Evolutionary conservation across 2,329 filamentous ascomycete genomes (phyloP).

Genomic region (Aspergillus awamori): DNA sequence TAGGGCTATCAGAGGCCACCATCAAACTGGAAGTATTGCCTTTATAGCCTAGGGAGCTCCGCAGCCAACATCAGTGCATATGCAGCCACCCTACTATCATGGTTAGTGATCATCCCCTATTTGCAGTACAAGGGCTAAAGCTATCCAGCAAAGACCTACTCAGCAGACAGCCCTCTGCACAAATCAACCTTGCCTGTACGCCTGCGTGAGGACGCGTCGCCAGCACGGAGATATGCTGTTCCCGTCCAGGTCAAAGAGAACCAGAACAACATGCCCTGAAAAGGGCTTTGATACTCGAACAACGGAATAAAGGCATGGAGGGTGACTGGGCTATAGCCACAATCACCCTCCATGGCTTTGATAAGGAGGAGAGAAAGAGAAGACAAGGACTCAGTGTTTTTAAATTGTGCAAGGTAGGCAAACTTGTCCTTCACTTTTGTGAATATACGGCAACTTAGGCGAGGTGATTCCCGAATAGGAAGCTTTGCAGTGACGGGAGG

Average conservation of each 20-base stretch:
- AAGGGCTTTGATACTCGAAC: neutral
- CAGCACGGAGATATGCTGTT: neutral
- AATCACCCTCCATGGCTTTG: neutral
- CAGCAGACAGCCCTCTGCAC: neutral
- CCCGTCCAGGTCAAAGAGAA: neutral
- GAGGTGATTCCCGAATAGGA: slow-evolving; percentile 23
- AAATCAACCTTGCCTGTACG: neutral
- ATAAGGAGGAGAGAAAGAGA: neutral
- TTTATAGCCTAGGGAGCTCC: neutral
- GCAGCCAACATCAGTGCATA: neutral
- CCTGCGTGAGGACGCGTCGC: neutral
- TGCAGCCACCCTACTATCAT: neutral
- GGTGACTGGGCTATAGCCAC: neutral
- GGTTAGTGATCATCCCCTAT: neutral
- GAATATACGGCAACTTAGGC: slow-evolving; percentile 16
- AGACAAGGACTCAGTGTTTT: neutral
- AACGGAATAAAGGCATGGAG: neutral
- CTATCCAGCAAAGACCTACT: neutral
- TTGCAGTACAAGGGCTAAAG: neutral
- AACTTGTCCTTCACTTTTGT: slow-evolving; percentile 14
- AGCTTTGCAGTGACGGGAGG: slow-evolving; percentile 12
- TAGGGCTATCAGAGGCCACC: neutral
- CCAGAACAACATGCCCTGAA: neutral
- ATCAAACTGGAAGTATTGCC: neutral
- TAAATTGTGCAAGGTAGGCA: slow-evolving; percentile 4